phyloP scores from a whole-genome alignment of 208 protist genomes.

The Acanthamoeba lugdunensis region DNA sequence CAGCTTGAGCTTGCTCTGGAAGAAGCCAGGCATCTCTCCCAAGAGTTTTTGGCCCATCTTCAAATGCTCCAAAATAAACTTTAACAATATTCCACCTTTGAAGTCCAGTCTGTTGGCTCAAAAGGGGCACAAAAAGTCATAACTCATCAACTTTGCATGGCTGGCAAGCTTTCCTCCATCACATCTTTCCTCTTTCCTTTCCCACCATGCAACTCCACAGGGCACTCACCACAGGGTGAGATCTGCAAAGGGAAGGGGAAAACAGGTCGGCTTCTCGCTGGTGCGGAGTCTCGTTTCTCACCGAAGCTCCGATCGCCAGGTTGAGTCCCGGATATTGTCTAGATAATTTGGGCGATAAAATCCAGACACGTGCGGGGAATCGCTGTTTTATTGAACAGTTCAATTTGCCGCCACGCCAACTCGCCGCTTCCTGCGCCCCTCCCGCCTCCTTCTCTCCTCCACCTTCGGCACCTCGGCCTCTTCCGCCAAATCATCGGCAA shows the following conservation, averaged over 20 bases:
- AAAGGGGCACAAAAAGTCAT: too few relatives aligned
- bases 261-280: background rate
- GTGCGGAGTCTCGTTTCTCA: background rate
- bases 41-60: background rate
- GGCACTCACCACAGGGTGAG: too few relatives aligned
- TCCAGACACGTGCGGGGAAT: background rate
- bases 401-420: background rate
- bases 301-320: background rate
- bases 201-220: too few relatives aligned
- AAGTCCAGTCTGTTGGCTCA: too few relatives aligned
- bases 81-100: too few relatives aligned
- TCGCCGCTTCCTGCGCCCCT: background rate
- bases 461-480: background rate
- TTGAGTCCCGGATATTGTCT: background rate
- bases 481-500: too few relatives aligned
- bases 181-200: too few relatives aligned
- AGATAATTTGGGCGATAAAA: background rate
- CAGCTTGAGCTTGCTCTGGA: background rate
- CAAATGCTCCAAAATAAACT: too few relatives aligned
- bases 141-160: too few relatives aligned
- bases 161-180: too few relatives aligned
- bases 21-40: background rate
- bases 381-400: background rate
- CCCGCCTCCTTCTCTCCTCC: background rate
- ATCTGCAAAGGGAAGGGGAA: too few relatives aligned